A percentile compares a stretch with the other conserved stretches of the same genome.
These are phyloP conservation scores for Zea mays DNA, from an alignment of 176 grass and related monocot species.

Conservation along the genomic window DNA sequence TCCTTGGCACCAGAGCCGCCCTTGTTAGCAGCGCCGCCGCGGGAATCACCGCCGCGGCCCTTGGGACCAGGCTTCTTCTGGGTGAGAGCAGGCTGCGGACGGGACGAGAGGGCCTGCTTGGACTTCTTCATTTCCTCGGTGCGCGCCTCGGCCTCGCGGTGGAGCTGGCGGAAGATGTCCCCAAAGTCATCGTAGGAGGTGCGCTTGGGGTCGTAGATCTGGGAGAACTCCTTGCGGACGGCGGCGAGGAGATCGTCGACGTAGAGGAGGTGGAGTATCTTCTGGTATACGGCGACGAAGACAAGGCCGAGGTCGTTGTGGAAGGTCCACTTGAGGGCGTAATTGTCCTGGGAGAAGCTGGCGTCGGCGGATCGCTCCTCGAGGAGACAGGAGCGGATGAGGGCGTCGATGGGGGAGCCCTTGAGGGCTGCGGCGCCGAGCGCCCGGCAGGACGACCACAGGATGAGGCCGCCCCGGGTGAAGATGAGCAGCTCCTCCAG, in stretches of 20 bases:
- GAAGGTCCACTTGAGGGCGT: slow-evolving; percentile 91
- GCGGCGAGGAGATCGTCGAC: slow-evolving; percentile 82
- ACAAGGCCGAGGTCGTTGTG: slow-evolving; percentile 91
- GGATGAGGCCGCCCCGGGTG: slow-evolving; percentile 86
- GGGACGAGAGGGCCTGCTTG: slow-evolving; percentile 34
- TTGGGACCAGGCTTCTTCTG: background rate
- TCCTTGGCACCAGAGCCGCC: slow-evolving; percentile 45
- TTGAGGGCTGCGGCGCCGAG: slow-evolving; percentile 62
- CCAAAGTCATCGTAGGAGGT: slow-evolving; percentile 51
- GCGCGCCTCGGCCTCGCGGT: slow-evolving; percentile 79
- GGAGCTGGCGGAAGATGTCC: slow-evolving; percentile 75
- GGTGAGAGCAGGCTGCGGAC: background rate
- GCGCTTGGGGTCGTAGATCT: slow-evolving; percentile 60
- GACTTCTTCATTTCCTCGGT: slow-evolving; percentile 80
- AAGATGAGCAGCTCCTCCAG: slow-evolving; percentile 97
- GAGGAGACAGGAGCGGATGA: slow-evolving; percentile 93
- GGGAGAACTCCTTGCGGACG: slow-evolving; percentile 59
- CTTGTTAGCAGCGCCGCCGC: slow-evolving; percentile 21
- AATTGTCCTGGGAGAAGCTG: slow-evolving; percentile 63
- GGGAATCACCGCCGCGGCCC: background rate
- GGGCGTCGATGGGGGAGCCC: slow-evolving; percentile 85
- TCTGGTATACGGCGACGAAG: slow-evolving; percentile 92
- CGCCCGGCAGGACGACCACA: slow-evolving; percentile 78
- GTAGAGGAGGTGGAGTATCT: slow-evolving; percentile 84
- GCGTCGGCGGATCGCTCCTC: slow-evolving; percentile 90